Percentiles rank a stretch among this genome's conserved stretches.
These are phyloP conservation scores for Rhodamnia rubescens DNA, from an alignment of 345 rosid genomes.

Conservation along the genomic window DNA sequence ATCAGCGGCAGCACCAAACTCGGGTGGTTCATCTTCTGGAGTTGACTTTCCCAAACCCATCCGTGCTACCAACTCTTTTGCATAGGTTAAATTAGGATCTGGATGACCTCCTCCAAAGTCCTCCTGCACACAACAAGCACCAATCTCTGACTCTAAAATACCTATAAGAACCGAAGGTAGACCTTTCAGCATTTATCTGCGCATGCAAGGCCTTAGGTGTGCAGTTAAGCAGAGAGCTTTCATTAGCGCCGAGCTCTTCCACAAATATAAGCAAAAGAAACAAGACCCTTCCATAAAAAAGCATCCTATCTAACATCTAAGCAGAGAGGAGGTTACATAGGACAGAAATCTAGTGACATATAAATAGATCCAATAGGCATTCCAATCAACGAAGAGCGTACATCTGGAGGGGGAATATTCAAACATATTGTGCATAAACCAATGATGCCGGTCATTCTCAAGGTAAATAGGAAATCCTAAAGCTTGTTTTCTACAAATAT, in stretches of 20 bases:
- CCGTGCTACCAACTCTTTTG: constrained; percentile 85
- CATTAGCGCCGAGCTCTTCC: constrained; percentile 90
- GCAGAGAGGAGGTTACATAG: too few species aligned
- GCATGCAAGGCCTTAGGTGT: constrained; percentile 58
- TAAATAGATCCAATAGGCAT: too few species aligned
- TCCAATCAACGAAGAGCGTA: too few species aligned
- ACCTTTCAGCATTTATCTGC: background rate
- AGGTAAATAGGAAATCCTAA: background rate
- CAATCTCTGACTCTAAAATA: background rate
- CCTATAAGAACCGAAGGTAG: background rate
- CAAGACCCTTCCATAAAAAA: background rate
- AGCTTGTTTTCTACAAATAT: background rate
- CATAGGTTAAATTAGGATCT: constrained; percentile 97
- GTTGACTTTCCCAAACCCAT: constrained; percentile 87
- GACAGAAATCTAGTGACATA: too few species aligned
- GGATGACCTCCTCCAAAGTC: constrained; percentile 99
- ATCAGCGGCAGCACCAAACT: constrained; percentile 99
- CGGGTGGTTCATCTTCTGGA: constrained; percentile 71
- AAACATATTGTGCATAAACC: too few species aligned
- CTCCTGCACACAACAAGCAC: constrained; percentile 36
- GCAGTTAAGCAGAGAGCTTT: constrained; percentile 77
- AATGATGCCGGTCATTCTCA: too few species aligned
- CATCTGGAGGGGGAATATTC: too few species aligned
- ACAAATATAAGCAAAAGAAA: constrained; percentile 48
- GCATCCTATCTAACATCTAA: background rate